Evolutionary conservation across 305 asterid genomes (phyloP), one percentile per base, ranked within the genome.

Genomic region (Solanum hybrid): DNA sequence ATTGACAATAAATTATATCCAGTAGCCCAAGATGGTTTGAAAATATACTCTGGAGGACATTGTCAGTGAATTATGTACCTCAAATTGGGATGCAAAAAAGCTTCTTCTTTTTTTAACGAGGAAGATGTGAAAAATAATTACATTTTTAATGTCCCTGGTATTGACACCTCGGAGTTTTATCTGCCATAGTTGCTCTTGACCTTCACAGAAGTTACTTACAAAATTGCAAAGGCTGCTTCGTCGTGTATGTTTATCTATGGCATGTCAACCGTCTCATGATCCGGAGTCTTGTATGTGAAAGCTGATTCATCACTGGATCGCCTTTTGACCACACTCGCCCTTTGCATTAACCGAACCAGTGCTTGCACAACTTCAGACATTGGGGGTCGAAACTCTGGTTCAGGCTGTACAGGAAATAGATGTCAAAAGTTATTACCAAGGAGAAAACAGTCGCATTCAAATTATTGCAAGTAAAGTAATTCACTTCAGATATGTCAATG

Each of bases 351-450:
- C 64, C 98, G 94, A 64, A 97, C 99, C 89, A 98, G 92, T 24
- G 99, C 98, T 94, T 97, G 99, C 89, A 98, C 99, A 40, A 98
- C 99, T 90, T 98, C 99, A 12, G 99, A 98, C 99, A 96, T 97
- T 18, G 99, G 99, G 22, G 99, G 99, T 9, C 99, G 94, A 67
- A 97, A 97, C 91, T 97, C 99, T 4, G 99, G 99, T 89, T 98
- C 98, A 35, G 98, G 98, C 99, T 97, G 97, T 91, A 92, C n/a
- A 6, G 34, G 88, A 61, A 20, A 57, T 20, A 51, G 42, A 51
- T 20, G 12, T 83, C 6, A 83, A 83, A 83, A 31, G 73, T 83
- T 42, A 16, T 12, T 42, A 84, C 31, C 12, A 20, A 20, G 42
- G 42, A 51, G 20, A 5, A 83, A 42, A 83, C 11, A 31, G 4